These are phyloP conservation scores for Aeminium ludgeri DNA, from an alignment of 495 filamentous ascomycete species.

Conservation along the genomic window DNA sequence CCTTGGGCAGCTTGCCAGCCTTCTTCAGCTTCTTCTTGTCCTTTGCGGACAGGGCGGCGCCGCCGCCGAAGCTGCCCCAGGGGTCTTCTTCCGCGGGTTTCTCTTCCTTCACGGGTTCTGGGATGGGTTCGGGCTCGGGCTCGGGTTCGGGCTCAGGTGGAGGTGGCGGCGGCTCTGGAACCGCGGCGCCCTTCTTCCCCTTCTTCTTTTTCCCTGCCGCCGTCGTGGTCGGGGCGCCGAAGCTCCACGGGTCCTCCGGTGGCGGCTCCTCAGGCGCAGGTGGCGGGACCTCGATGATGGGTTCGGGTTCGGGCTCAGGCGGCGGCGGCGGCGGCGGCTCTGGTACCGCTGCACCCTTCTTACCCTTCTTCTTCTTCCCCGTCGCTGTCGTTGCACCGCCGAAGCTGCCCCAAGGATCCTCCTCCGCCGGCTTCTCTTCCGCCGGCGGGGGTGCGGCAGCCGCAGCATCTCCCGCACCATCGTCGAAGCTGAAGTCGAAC, in stretches of 20 bases:
- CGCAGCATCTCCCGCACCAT: slow-evolving; percentile 1
- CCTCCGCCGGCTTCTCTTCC: slow-evolving; percentile 4
- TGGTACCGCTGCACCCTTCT: slow-evolving; percentile 5
- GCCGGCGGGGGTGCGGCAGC: neutral
- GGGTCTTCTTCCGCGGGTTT: slow-evolving; percentile 16
- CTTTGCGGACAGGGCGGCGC: slow-evolving; percentile 2
- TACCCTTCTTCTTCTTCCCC: slow-evolving; percentile 19
- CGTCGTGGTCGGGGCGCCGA: neutral
- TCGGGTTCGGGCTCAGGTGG: slow-evolving; percentile 1
- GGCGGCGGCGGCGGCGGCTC: too few species aligned
- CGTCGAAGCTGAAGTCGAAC: slow-evolving; percentile 15
- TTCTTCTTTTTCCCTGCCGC: slow-evolving; percentile 1
- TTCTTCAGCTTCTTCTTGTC: slow-evolving; percentile 16
- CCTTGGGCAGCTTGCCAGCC: neutral
- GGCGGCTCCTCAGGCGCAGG: slow-evolving; percentile 11
- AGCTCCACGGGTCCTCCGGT: neutral
- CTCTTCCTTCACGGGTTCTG: slow-evolving; percentile 1
- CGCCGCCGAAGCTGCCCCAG: too few species aligned
- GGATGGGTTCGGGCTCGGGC: too few species aligned
- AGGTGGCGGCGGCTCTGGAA: too few species aligned
- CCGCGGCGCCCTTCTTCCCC: too few species aligned
- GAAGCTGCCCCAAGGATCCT: slow-evolving; percentile 14
- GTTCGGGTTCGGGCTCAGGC: slow-evolving; percentile 5
- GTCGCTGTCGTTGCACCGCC: neutral
- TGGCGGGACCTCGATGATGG: slow-evolving; percentile 13